Evolutionary conservation across 1,284 basidiomycete species (phyloP).

Genomic region (Xerocomus cyaneibrunnescens): DNA sequence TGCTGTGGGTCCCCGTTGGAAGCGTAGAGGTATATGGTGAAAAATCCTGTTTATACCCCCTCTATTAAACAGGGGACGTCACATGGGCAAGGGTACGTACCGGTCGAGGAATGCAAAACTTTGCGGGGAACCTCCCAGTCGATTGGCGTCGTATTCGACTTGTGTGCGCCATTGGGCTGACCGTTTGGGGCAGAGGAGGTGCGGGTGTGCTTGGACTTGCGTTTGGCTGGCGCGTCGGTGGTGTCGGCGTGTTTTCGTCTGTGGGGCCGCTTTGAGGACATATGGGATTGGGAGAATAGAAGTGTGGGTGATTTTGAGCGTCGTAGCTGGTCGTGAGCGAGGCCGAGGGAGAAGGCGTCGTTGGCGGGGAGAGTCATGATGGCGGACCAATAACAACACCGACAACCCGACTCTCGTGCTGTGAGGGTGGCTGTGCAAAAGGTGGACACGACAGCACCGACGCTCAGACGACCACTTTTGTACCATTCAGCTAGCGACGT

Average conservation of each 20-base stretch:
- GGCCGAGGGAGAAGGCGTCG: slow-evolving; percentile 51
- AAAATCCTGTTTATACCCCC: slow-evolving; percentile 65
- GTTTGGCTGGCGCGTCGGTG: slow-evolving; percentile 10
- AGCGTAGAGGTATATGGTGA: slow-evolving; percentile 78
- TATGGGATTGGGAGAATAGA: slow-evolving; percentile 31
- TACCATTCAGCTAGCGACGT: no score
- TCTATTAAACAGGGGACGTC: neutral
- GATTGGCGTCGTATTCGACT: slow-evolving; percentile 27
- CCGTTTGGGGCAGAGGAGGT: no score
- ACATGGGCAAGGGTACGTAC: slow-evolving; percentile 38
- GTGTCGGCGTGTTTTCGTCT: neutral
- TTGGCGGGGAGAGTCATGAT: slow-evolving; percentile 49
- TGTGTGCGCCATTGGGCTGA: slow-evolving; percentile 16
- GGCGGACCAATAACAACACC: neutral
- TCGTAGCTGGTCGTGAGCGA: slow-evolving; percentile 44
- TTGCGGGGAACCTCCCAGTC: slow-evolving; percentile 93
- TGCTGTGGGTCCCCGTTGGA: slow-evolving; percentile 53
- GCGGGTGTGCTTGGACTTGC: slow-evolving; percentile 17
- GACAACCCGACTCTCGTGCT: neutral
- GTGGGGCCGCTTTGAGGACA: no score
- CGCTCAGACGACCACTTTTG: no score
- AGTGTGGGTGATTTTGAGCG: slow-evolving; percentile 42
- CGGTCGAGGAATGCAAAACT: slow-evolving; percentile 87
- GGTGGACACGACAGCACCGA: no score
- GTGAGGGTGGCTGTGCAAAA: slow-evolving; percentile 14